A percentile compares a stretch with the other conserved stretches of the same genome.
phyloP scores from a whole-genome alignment of 768 basidiomycete species.

The Boletus tomentosulus region DNA sequence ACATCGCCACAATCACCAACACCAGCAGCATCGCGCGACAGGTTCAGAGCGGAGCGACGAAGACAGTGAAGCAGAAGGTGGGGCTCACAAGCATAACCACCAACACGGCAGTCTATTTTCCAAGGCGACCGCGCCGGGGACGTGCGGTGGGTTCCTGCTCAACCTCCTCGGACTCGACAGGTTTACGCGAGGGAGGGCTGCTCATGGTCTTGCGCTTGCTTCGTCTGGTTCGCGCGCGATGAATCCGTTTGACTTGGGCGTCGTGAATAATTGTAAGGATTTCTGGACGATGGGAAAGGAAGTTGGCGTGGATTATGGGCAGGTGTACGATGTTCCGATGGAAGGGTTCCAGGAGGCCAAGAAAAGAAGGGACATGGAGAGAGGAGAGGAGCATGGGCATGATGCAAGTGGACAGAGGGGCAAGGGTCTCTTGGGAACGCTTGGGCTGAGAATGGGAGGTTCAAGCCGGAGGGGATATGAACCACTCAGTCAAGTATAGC shows the following conservation, averaged over 20 bases:
- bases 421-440: constrained; percentile 36
- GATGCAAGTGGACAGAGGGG: constrained; percentile 38
- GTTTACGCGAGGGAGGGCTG: constrained; percentile 88
- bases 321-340: constrained; percentile 80
- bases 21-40: constrained; percentile 21
- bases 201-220: constrained; percentile 77
- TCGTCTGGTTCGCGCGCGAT: constrained; percentile 50
- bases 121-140: constrained; percentile 30
- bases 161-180: constrained; percentile 90
- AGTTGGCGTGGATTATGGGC: constrained; percentile 87
- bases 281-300: constrained; percentile 89
- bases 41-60: constrained; percentile 48
- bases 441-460: constrained; percentile 35
- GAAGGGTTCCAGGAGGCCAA: constrained; percentile 83
- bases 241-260: constrained; percentile 90
- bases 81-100: constrained; percentile 43
- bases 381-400: constrained; percentile 40
- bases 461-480: constrained; percentile 34
- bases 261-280: constrained; percentile 79
- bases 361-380: constrained; percentile 51
- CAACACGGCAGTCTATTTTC: constrained; percentile 36
- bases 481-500: constrained; percentile 30
- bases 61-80: constrained; percentile 33
- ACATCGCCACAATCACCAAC: constrained; percentile 47
- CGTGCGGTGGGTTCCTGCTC: constrained; percentile 64